Percentiles rank a stretch among this genome's conserved stretches.
Conservation (phyloP, 768 basidiomycete genomes). For the Boletellus emodensis region DNA sequence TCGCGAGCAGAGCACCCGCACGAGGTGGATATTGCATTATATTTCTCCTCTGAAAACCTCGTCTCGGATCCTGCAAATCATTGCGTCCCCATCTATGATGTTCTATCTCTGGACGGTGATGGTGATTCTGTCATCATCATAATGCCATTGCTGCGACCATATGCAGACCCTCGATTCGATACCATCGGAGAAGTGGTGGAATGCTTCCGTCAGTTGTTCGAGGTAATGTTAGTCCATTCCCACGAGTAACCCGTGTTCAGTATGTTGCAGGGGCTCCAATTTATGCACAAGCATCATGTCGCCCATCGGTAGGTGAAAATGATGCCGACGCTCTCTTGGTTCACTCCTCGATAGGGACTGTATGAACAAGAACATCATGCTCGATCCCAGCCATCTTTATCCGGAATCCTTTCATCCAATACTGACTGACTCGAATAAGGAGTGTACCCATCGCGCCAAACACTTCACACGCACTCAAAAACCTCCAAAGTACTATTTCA, state of each 20-base stretch:
- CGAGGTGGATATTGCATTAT: conserved; percentile 22
- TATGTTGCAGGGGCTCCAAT: conserved; percentile 17
- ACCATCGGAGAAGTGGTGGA: conserved; percentile 31
- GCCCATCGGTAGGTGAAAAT: conserved; percentile 9
- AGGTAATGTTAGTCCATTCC: conserved; percentile 8
- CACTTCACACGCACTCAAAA: conserved; percentile 28
- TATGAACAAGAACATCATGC: conserved; percentile 31
- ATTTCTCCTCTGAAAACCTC: conserved; percentile 13
- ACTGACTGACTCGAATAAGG: conserved; percentile 7
- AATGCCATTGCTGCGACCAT: conserved; percentile 34
- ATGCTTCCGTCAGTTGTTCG: conserved; percentile 30
- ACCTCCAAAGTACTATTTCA: conserved; percentile 14
- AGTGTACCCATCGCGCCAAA: conserved; percentile 19
- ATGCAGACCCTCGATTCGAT: conserved; percentile 23
- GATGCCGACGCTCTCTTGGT: too few species aligned
- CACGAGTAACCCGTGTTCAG: neutral
- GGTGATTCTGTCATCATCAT: conserved; percentile 16
- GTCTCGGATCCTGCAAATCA: conserved; percentile 18
- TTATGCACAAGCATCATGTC: conserved; percentile 24
- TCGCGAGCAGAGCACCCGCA: conserved; percentile 2
- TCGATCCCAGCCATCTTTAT: conserved; percentile 26
- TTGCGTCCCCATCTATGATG: conserved; percentile 24
- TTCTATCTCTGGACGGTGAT: neutral
- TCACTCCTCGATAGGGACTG: conserved; percentile 21
- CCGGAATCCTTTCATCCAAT: conserved; percentile 27